These are phyloP conservation scores for Hortaea werneckii DNA, from an alignment of 2,329 filamentous ascomycete genomes.

Conservation along the genomic window DNA sequence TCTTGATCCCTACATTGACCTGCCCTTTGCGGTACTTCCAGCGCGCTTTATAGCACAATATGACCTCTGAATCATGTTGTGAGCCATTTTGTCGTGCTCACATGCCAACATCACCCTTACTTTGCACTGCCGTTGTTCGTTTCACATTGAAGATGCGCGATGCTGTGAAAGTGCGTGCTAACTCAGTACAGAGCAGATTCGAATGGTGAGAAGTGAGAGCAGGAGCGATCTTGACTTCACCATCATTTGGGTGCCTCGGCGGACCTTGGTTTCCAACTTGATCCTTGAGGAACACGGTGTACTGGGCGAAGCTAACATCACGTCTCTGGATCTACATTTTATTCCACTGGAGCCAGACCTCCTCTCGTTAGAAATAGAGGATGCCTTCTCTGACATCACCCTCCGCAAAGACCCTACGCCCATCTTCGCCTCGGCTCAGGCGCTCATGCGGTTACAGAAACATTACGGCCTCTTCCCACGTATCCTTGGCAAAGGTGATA, in stretches of 20 bases:
- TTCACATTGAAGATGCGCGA: not conserved
- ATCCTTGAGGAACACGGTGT: slow-evolving; percentile 88
- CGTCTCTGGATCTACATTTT: slow-evolving; percentile 80
- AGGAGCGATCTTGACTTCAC: slow-evolving; percentile 91
- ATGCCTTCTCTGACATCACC: slow-evolving; percentile 79
- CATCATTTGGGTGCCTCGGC: slow-evolving; percentile 88
- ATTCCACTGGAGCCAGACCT: slow-evolving; percentile 86
- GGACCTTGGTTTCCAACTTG: slow-evolving; percentile 83
- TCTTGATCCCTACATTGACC: slow-evolving; percentile 27
- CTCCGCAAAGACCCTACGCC: slow-evolving; percentile 82
- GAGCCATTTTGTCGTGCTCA: slow-evolving; percentile 35
- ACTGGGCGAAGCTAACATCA: slow-evolving; percentile 80
- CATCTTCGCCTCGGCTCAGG: slow-evolving; percentile 79
- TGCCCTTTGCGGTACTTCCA: slow-evolving; percentile 1
- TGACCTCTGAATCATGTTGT: slow-evolving; percentile 11
- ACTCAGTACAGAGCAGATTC: slow-evolving; percentile 65
- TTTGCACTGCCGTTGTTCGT: not conserved
- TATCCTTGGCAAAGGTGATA: slow-evolving; percentile 91
- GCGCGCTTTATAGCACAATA: slow-evolving; percentile 14
- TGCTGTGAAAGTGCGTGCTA: not conserved
- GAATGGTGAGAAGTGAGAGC: slow-evolving; percentile 75
- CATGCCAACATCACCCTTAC: slow-evolving; percentile 34
- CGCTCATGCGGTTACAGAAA: slow-evolving; percentile 88
- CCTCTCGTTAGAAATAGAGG: slow-evolving; percentile 78
- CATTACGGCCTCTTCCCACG: slow-evolving; percentile 88